These are phyloP conservation scores for Podaxis mareebaensis DNA, from an alignment of 768 basidiomycete species.

Conservation along the genomic window DNA sequence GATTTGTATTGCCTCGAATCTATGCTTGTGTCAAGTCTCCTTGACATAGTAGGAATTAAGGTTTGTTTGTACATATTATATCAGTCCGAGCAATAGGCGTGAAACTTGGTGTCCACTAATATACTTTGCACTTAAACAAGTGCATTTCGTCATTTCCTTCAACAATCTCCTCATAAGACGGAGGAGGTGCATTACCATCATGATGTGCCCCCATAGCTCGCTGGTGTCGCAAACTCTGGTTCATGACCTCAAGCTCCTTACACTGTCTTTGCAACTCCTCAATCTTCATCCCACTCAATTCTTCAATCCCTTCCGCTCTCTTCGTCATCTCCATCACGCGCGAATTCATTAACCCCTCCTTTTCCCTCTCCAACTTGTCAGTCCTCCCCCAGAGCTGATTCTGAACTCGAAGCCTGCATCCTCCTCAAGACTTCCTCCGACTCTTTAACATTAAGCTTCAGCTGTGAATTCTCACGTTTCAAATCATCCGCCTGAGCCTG, in stretches of 20 bases:
- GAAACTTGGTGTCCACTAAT: no score
- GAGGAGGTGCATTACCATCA: constrained; percentile 32
- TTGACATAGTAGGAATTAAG: no score
- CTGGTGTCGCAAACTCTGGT: constrained; percentile 10
- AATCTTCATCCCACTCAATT: constrained; percentile 27
- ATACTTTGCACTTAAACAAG: no score
- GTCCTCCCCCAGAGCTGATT: constrained; percentile 25
- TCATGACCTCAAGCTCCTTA: constrained; percentile 26
- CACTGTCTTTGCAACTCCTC: constrained; percentile 29
- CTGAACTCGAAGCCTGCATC: constrained; percentile 30
- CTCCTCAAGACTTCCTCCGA: constrained; percentile 32
- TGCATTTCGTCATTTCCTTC: no score
- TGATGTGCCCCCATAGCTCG: constrained; percentile 15
- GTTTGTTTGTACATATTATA: no score
- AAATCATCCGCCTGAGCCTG: constrained; percentile 33
- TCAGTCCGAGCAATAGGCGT: no score
- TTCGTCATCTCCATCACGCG: constrained; percentile 30
- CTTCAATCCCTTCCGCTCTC: constrained; percentile 24
- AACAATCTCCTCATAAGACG: constrained; percentile 38
- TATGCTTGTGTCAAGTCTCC: no score
- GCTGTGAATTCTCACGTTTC: constrained; percentile 31
- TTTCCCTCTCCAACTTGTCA: constrained; percentile 34
- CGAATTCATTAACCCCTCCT: constrained; percentile 31
- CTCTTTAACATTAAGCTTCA: constrained; percentile 32
- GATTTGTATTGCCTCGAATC: no score